These are phyloP conservation scores for Pseudogymnoascus sp. DNA, from an alignment of 2,329 filamentous ascomycete genomes.

Conservation along the genomic window DNA sequence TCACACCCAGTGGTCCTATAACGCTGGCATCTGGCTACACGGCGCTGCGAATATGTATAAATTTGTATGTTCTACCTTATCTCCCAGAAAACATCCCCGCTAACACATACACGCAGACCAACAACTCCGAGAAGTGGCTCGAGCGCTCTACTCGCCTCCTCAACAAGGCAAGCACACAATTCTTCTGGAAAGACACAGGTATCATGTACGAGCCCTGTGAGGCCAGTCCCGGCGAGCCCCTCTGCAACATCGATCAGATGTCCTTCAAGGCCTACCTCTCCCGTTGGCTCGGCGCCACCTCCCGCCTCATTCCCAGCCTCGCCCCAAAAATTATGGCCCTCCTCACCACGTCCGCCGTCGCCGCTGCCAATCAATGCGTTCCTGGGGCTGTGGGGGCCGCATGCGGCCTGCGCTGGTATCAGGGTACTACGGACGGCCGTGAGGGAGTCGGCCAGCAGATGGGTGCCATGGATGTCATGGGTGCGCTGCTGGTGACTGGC, in stretches of 20 bases:
- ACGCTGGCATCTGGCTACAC: slow-evolving; percentile 53
- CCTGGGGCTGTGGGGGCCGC: slow-evolving; percentile 38
- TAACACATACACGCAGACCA: slow-evolving; percentile 32
- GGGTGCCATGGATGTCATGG: slow-evolving; percentile 43
- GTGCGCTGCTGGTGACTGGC: slow-evolving; percentile 37
- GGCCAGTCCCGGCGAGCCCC: slow-evolving; percentile 43
- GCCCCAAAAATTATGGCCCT: slow-evolving; percentile 41
- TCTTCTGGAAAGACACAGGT: slow-evolving; percentile 25
- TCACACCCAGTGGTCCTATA: slow-evolving; percentile 59
- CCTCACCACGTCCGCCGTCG: slow-evolving; percentile 44
- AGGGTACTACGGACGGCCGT: slow-evolving; percentile 34
- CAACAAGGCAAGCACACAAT: slow-evolving; percentile 27
- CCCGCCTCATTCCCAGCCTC: slow-evolving; percentile 50
- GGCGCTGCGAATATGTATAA: slow-evolving; percentile 36
- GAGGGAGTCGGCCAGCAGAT: slow-evolving; percentile 48
- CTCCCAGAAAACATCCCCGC: slow-evolving; percentile 5
- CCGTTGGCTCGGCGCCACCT: slow-evolving; percentile 49
- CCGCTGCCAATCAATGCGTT: slow-evolving; percentile 46
- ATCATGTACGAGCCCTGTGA: slow-evolving; percentile 57
- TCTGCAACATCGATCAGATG: slow-evolving; percentile 50
- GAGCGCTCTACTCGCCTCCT: slow-evolving; percentile 26
- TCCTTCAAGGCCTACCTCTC: slow-evolving; percentile 59
- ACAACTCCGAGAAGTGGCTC: slow-evolving; percentile 29
- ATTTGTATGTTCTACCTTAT: slow-evolving; percentile 32
- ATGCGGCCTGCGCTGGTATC: slow-evolving; percentile 39